phyloP scores from a whole-genome alignment of 2,329 filamentous ascomycete genomes.

The Paecilomyces sp. region DNA sequence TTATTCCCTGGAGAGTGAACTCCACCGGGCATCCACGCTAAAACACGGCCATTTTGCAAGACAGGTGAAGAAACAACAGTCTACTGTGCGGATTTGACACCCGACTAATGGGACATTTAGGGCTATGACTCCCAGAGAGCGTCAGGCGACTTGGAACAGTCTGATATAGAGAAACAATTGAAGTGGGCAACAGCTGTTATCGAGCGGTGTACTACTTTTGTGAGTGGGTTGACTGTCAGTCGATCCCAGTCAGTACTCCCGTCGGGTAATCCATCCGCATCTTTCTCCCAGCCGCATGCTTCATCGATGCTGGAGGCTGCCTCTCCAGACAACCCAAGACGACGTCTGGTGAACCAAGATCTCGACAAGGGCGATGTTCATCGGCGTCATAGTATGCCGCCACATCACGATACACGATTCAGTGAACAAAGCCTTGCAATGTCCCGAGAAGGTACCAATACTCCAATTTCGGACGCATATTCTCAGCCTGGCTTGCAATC shows the following conservation, averaged over 20 bases:
- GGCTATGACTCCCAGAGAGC: background rate
- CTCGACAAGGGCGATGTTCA: background rate
- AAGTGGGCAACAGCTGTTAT: background rate
- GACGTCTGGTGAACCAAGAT: background rate
- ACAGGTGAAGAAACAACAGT: background rate
- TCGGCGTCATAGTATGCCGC: background rate
- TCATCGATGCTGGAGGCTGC: background rate
- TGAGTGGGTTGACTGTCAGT: background rate
- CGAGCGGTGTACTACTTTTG: background rate
- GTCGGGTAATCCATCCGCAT: background rate
- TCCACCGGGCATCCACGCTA: constrained; percentile 7
- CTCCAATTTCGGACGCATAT: background rate
- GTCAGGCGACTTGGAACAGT: background rate
- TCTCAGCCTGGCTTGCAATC: background rate
- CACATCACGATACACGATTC: background rate
- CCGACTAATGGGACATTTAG: background rate
- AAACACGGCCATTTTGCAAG: background rate
- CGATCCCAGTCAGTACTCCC: background rate
- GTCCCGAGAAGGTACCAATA: background rate
- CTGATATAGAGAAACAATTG: background rate
- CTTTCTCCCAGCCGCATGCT: background rate
- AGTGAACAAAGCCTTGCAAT: background rate
- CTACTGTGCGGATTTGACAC: background rate
- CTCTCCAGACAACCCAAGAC: background rate
- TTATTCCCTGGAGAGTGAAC: constrained; percentile 10